A percentile compares a stretch with the other conserved stretches of the same genome.
Conservation (phyloP, 352 stramenopile species). For the Globisporangium paroecandrum region DNA sequence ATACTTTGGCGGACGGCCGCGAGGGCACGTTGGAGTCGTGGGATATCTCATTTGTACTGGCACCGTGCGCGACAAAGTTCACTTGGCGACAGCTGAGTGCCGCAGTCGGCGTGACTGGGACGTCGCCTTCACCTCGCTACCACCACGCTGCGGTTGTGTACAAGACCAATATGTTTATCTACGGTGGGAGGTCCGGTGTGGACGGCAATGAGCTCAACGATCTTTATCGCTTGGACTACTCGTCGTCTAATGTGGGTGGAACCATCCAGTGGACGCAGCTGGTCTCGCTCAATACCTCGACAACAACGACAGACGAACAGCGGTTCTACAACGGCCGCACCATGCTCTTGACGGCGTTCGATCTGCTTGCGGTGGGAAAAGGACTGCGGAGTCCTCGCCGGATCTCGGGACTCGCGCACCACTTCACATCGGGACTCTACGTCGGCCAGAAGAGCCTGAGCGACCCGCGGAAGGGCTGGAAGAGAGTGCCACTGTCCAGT, state of each 20-base stretch:
- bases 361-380: slow-evolving; percentile 41
- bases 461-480: slow-evolving; percentile 42
- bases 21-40: slow-evolving; percentile 44
- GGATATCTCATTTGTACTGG: slow-evolving; percentile 52
- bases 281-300: slow-evolving; percentile 15
- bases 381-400: slow-evolving; percentile 23
- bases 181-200: slow-evolving; percentile 36
- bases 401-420: slow-evolving; percentile 14
- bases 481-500: slow-evolving; percentile 12
- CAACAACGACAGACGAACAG: slow-evolving; percentile 13
- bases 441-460: slow-evolving; percentile 38
- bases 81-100: slow-evolving; percentile 49
- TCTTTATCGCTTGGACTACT: slow-evolving; percentile 67
- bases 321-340: slow-evolving; percentile 32
- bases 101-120: slow-evolving; percentile 21
- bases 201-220: slow-evolving; percentile 39
- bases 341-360: slow-evolving; percentile 43
- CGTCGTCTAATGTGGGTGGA: slow-evolving; percentile 13
- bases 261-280: slow-evolving; percentile 45
- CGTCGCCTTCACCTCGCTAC: slow-evolving; percentile 42
- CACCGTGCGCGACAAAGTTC: slow-evolving; percentile 50
- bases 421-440: slow-evolving; percentile 28
- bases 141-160: slow-evolving; percentile 59
- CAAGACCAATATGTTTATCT: slow-evolving; percentile 69
- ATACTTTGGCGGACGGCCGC: slow-evolving; percentile 37